These are phyloP conservation scores for Aspergillus carlsbadensis DNA, from an alignment of 495 filamentous ascomycete genomes.

Conservation along the genomic window DNA sequence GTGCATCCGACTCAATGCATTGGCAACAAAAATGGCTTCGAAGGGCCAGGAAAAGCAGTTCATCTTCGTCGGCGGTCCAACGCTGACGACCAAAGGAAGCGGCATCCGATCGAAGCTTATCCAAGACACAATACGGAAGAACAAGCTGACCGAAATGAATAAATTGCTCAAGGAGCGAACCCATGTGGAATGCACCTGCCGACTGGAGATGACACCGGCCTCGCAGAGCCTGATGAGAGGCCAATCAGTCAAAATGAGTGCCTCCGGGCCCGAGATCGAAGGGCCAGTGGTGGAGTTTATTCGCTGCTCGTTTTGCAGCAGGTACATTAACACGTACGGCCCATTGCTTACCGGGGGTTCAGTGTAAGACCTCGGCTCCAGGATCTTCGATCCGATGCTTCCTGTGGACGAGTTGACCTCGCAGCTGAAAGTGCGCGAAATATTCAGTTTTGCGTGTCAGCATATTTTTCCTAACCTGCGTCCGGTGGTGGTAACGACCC, in stretches of 20 bases:
- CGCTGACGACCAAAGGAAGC: background rate
- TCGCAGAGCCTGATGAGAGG: background rate
- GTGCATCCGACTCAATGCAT: too few species aligned
- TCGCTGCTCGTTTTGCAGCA: too few species aligned
- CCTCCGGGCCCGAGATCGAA: too few species aligned
- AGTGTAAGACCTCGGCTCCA: background rate
- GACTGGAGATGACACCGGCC: background rate
- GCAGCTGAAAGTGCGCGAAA: background rate
- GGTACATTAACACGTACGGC: too few species aligned
- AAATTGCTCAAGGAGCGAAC: background rate
- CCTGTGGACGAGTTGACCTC: background rate
- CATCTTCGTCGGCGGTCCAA: background rate
- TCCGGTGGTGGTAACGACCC: background rate
- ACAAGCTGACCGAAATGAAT: background rate
- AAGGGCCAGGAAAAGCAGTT: background rate
- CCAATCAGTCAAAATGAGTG: background rate
- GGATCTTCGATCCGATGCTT: background rate
- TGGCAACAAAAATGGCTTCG: background rate
- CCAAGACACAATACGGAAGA: background rate
- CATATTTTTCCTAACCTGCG: background rate
- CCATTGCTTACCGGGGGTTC: too few species aligned
- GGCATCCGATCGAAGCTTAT: background rate
- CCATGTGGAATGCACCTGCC: background rate
- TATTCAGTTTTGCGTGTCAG: background rate
- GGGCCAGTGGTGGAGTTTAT: too few species aligned